Evolutionary conservation across 73 alveolate genomes (phyloP).

Genomic region (Breviolum minutum): DNA sequence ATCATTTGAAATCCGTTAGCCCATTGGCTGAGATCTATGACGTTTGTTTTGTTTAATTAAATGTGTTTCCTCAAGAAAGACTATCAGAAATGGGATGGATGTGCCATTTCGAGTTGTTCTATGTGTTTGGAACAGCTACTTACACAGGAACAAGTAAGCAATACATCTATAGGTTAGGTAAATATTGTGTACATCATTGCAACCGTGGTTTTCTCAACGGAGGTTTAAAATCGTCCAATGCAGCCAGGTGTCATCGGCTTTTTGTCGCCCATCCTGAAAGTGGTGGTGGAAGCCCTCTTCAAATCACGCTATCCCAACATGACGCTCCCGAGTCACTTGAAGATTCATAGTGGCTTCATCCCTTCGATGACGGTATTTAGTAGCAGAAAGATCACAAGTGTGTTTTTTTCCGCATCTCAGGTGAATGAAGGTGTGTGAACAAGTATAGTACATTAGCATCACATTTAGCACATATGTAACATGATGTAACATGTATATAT

Average conservation of each 20-base stretch:
- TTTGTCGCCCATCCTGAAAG: slow-evolving; percentile 44
- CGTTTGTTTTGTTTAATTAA: not conserved
- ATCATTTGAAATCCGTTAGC: too few relatives aligned
- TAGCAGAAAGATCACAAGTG: not conserved
- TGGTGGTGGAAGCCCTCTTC: slow-evolving; percentile 72
- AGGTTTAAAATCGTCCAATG: too few relatives aligned
- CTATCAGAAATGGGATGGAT: not conserved
- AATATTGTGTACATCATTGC: not conserved
- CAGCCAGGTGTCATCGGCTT: slow-evolving; percentile 48
- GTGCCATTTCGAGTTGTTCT: too few relatives aligned
- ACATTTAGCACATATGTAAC: too few relatives aligned
- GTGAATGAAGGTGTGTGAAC: not conserved
- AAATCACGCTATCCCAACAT: slow-evolving; percentile 83
- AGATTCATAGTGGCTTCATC: too few relatives aligned
- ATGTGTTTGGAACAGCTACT: too few relatives aligned
- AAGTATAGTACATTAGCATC: too few relatives aligned
- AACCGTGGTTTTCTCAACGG: not conserved
- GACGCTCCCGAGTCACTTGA: slow-evolving; percentile 29
- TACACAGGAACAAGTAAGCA: too few relatives aligned
- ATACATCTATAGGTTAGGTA: too few relatives aligned
- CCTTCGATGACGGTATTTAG: not conserved
- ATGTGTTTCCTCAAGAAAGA: not conserved
- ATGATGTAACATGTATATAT: too few relatives aligned
- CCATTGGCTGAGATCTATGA: not conserved
- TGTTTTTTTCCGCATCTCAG: not conserved